phyloP scores from a whole-genome alignment of 768 basidiomycete genomes.

The Calocera cornea region DNA sequence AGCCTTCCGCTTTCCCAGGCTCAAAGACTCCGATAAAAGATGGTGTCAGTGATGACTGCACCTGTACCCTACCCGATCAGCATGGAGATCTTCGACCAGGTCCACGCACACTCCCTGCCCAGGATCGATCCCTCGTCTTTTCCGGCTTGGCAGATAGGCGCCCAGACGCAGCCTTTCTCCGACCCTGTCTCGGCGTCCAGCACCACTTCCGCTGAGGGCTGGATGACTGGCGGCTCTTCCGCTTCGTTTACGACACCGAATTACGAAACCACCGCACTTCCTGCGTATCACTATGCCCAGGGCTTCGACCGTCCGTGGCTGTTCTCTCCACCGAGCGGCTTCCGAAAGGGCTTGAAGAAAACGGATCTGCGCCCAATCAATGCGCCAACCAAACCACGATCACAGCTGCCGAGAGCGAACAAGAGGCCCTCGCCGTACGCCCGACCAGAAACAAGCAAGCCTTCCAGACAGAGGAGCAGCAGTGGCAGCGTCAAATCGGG shows the following conservation, averaged over 20 bases:
- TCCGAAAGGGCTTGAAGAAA: neutral
- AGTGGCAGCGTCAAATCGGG: neutral
- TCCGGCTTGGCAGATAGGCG: neutral
- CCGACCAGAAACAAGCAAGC: neutral
- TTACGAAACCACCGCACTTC: neutral
- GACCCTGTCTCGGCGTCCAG: neutral
- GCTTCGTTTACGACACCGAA: neutral
- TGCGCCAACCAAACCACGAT: neutral
- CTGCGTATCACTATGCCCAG: neutral
- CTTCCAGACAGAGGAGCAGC: neutral
- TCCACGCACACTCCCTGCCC: neutral
- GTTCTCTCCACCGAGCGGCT: constrained; percentile 4
- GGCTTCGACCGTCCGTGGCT: neutral
- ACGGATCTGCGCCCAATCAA: neutral
- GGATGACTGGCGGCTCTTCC: neutral
- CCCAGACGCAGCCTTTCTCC: neutral
- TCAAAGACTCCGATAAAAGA: neutral
- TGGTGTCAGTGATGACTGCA: neutral
- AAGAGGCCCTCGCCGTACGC: neutral
- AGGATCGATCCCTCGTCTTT: neutral
- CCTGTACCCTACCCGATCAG: neutral
- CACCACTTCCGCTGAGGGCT: neutral
- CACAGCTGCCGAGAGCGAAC: neutral
- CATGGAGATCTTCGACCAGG: neutral
- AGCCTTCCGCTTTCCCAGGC: neutral